Base-by-base conservation (phyloP, 1,139 yeast genomes). In the Suhomyces panamericanus region DNA sequence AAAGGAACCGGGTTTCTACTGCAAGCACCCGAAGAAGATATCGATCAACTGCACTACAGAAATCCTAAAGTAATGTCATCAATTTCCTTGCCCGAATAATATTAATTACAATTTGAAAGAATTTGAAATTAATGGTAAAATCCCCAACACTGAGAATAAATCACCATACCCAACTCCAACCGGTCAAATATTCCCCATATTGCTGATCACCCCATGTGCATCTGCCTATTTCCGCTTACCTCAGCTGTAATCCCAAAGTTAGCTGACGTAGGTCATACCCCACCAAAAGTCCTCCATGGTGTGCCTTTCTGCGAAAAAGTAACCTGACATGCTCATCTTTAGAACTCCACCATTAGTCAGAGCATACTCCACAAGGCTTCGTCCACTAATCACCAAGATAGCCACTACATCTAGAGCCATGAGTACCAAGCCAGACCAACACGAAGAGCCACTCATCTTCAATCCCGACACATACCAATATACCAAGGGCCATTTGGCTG, bases 401-500 rank as follows among this genome's bases (percentile, higher is more conserved):
- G 7, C 13, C 13, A 11, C 12, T 12, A 15, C 33, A 38, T 30
- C 33, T 4, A 31, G 30, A 32, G 22, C 39, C 13, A 34, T 45
- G 48, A 17, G 41, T 10, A 38, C 41, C 22, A 32, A 28, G 16
- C 39, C 27, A n/a, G 45, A 36, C 22, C 32, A 28, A 13, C 41
- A 22, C 15, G 48, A 36, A 24, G 35, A 38, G 9, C 46, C 45
- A 12, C 39, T 41, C 38, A 70, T 74, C 41, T 73, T 88, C 64
- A 96, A 96, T 3, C 96, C 96, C 16, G 79, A 85, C 53, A 89
- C 98, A 0, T 87, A 87, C 56, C 98, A 93, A 64, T 93, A 91
- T 64, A 83, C 83, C 47, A 85, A 87, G 60, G 81, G 75, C 35
- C 75, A 78, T 15, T 69, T 93, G 44, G 73, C 75, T 41, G 83